These are phyloP conservation scores for Quercus mongolica DNA, from an alignment of 306 rosid species.

Conservation along the genomic window DNA sequence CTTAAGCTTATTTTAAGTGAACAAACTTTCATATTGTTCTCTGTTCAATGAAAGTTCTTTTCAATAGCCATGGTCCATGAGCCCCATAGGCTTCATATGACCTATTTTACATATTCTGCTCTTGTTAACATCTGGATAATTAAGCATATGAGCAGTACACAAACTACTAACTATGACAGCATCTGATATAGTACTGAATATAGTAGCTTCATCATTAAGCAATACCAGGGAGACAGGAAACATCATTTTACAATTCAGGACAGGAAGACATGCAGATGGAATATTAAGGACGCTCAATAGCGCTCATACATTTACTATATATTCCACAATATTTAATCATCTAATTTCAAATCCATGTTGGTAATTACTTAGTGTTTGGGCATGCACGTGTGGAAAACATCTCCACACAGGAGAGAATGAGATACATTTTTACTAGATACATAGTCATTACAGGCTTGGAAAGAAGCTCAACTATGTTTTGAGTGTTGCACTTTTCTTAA, in stretches of 20 bases:
- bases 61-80: slow-evolving; percentile 1
- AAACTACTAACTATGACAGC: not conserved
- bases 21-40: not conserved
- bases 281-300: not conserved
- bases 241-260: not conserved
- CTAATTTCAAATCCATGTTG: not conserved
- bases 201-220: not conserved
- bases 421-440: not conserved
- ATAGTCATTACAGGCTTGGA: not conserved
- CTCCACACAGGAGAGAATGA: not conserved
- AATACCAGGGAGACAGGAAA: not conserved
- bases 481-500: not conserved
- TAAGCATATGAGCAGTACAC: not conserved
- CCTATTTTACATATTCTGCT: slow-evolving; percentile 1
- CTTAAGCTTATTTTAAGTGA: slow-evolving; percentile 4
- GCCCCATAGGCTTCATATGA: not conserved
- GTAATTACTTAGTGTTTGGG: not conserved
- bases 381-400: not conserved
- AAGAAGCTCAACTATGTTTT: not conserved
- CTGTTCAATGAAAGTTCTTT: not conserved
- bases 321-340: too few relatives aligned
- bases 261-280: not conserved
- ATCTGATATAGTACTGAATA: not conserved
- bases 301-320: not conserved
- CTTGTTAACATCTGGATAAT: not conserved